These are phyloP conservation scores for Aspergillus uvarum DNA, from an alignment of 2,329 filamentous ascomycete genomes.

Conservation along the genomic window DNA sequence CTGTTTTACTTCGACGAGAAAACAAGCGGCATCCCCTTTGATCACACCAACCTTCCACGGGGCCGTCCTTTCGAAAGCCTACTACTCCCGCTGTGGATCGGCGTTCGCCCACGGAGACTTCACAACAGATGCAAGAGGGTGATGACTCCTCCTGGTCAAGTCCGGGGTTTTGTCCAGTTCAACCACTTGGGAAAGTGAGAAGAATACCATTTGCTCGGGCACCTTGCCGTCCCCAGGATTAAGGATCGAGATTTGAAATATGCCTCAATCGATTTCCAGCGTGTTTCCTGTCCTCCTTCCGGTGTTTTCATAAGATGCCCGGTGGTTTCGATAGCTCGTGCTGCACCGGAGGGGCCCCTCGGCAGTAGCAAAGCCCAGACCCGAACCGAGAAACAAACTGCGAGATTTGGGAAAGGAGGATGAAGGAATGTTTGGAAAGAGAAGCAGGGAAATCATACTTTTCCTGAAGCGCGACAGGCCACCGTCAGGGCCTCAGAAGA, in stretches of 20 bases:
- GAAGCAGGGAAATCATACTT: not conserved
- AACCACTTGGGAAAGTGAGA: not conserved
- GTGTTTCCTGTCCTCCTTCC: no score
- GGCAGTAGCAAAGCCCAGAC: no score
- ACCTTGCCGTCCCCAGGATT: not conserved
- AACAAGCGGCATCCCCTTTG: not conserved
- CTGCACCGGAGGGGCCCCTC: no score
- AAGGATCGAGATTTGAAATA: no score
- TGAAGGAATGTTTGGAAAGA: not conserved
- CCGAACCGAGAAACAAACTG: no score
- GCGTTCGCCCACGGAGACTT: not conserved
- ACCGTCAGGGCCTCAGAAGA: not conserved
- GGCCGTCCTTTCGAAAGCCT: not conserved
- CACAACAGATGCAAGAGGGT: not conserved
- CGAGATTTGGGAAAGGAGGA: not conserved
- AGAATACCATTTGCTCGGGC: not conserved
- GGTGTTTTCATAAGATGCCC: no score
- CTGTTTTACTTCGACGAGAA: not conserved
- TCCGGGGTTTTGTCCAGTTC: not conserved
- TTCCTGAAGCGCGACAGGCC: not conserved
- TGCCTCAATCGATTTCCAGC: no score
- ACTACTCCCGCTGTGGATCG: not conserved
- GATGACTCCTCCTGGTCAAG: not conserved
- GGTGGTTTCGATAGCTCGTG: no score
- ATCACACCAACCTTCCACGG: not conserved